phyloP scores from a whole-genome alignment of 140 eudicot genomes.

The Cichorium intybus region DNA sequence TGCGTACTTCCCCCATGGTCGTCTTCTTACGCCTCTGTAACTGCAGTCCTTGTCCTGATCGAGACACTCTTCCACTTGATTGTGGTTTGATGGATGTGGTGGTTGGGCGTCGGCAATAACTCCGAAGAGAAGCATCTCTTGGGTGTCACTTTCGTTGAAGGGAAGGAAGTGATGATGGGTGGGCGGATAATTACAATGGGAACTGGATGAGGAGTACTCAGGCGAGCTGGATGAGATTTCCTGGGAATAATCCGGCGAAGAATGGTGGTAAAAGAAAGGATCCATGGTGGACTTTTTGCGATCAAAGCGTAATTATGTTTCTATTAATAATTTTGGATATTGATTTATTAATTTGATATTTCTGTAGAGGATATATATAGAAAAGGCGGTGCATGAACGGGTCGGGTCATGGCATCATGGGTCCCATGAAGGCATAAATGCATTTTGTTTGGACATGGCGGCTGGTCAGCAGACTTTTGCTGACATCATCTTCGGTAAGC shows the following conservation, averaged over 20 bases:
- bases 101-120: conserved; percentile 16
- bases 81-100: background rate
- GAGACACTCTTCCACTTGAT: background rate
- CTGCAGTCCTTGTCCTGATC: conserved; percentile 27
- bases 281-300: conserved; percentile 13
- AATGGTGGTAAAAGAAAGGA: conserved; percentile 8
- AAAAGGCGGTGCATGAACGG: conserved; percentile 17
- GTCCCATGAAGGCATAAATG: background rate
- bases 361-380: conserved; percentile 11
- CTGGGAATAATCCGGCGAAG: conserved; percentile 6
- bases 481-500: conserved; percentile 2
- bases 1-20: conserved; percentile 70
- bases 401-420: background rate
- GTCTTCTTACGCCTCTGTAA: conserved; percentile 51
- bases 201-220: conserved; percentile 8
- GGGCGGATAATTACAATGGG: background rate
- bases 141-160: conserved; percentile 53
- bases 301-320: background rate
- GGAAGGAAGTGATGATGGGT: conserved; percentile 28
- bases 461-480: conserved; percentile 19
- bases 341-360: background rate
- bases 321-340: background rate
- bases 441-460: conserved; percentile 31
- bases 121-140: conserved; percentile 56
- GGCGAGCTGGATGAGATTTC: conserved; percentile 15